Percentiles rank a stretch among this genome's conserved stretches.
Evolutionary conservation across 2,329 filamentous ascomycete species (phyloP).

Genomic region (Dactylella cylindrospora): DNA sequence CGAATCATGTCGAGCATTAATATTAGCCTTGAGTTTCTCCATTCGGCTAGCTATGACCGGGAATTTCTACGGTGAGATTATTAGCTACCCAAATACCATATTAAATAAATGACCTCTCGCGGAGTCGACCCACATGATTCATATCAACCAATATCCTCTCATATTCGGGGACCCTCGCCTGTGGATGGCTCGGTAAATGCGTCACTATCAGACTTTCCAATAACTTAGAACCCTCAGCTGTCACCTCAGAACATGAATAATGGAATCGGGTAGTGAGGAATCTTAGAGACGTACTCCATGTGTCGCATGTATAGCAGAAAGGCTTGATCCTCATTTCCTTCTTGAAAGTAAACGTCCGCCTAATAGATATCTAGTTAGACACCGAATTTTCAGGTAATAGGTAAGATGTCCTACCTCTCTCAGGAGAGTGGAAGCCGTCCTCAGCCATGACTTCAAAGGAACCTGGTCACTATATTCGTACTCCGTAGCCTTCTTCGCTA

Average conservation of each 20-base stretch:
- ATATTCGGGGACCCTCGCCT: slow-evolving; percentile 66
- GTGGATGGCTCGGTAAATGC: slow-evolving; percentile 72
- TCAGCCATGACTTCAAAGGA: slow-evolving; percentile 76
- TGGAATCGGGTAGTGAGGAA: background rate
- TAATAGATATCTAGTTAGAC: slow-evolving; percentile 52
- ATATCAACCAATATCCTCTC: slow-evolving; percentile 55
- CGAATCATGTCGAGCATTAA: slow-evolving; percentile 56
- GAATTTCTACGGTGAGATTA: slow-evolving; percentile 17
- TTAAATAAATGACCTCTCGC: background rate
- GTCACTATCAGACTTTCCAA: slow-evolving; percentile 69
- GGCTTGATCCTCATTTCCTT: slow-evolving; percentile 82
- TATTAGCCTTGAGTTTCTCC: slow-evolving; percentile 75
- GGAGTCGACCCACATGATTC: slow-evolving; percentile 3
- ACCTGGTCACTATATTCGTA: slow-evolving; percentile 80
- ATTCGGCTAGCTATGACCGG: slow-evolving; percentile 53
- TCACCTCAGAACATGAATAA: no score
- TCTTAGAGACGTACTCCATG: slow-evolving; percentile 55
- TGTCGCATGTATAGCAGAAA: slow-evolving; percentile 91
- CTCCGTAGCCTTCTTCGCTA: slow-evolving; percentile 71
- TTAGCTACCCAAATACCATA: no score
- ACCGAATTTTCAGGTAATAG: background rate
- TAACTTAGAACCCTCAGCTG: background rate
- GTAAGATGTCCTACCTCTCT: slow-evolving; percentile 66
- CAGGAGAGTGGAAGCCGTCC: slow-evolving; percentile 74
- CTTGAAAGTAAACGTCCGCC: slow-evolving; percentile 80